These are phyloP conservation scores for Cenococcum geophilum DNA, from an alignment of 495 filamentous ascomycete genomes.

Conservation along the genomic window DNA sequence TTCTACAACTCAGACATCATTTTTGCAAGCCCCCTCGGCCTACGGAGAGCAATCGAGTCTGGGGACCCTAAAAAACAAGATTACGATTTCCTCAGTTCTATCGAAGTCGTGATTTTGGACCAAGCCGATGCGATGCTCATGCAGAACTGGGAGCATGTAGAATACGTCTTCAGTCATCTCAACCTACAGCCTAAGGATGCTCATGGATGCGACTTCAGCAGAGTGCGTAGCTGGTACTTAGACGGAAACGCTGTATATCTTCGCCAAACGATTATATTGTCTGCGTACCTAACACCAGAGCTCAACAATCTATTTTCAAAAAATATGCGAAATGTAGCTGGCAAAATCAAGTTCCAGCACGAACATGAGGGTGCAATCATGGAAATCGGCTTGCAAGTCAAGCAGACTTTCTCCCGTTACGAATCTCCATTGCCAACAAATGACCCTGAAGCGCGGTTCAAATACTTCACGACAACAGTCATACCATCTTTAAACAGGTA, in stretches of 20 bases:
- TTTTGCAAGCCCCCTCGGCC: slow-evolving; percentile 77
- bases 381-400: slow-evolving; percentile 56
- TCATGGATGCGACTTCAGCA: slow-evolving; percentile 89
- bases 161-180: slow-evolving; percentile 82
- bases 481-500: slow-evolving; percentile 65
- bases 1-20: slow-evolving; percentile 97
- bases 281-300: slow-evolving; percentile 82
- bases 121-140: slow-evolving; percentile 90
- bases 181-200: slow-evolving; percentile 85
- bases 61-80: slow-evolving; percentile 65
- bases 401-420: slow-evolving; percentile 89
- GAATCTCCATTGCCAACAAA: slow-evolving; percentile 57
- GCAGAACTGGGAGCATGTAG: slow-evolving; percentile 98
- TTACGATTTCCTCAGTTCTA: slow-evolving; percentile 84
- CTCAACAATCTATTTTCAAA: slow-evolving; percentile 70
- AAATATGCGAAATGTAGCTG: slow-evolving; percentile 73
- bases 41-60: slow-evolving; percentile 82
- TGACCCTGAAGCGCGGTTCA: slow-evolving; percentile 88
- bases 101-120: slow-evolving; percentile 84
- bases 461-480: slow-evolving; percentile 75
- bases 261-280: slow-evolving; percentile 75
- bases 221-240: slow-evolving; percentile 86
- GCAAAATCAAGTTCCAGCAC: slow-evolving; percentile 64
- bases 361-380: slow-evolving; percentile 62
- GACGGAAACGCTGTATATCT: slow-evolving; percentile 73